phyloP scores from a whole-genome alignment of 371 early-diverging fungal genomes.

The Dichotomocladium elegans region DNA sequence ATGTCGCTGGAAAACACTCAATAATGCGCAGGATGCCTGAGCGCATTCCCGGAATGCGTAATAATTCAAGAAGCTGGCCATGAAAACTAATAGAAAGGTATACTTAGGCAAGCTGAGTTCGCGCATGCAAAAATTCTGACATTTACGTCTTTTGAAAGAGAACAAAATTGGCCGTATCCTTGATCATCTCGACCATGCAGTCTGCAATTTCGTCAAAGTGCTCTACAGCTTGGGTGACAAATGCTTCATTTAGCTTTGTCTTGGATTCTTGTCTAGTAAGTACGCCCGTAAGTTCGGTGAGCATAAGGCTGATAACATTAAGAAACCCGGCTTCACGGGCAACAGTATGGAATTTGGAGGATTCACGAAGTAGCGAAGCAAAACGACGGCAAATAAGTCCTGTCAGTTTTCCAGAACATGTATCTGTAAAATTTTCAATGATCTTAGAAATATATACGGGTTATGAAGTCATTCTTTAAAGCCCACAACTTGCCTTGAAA shows the following conservation, averaged over 20 bases:
- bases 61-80: conserved; percentile 56
- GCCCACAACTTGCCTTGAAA: conserved; percentile 60
- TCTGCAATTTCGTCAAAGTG: conserved; percentile 52
- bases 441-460: no score
- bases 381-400: conserved; percentile 51
- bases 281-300: conserved; percentile 50
- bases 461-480: no score
- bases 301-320: conserved; percentile 55
- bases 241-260: conserved; percentile 20
- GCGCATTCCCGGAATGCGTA: conserved; percentile 52
- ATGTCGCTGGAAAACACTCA: conserved; percentile 28
- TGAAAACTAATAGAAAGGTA: conserved; percentile 18
- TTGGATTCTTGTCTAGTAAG: no score
- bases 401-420: conserved; percentile 50
- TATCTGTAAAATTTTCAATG: no score
- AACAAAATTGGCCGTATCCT: conserved; percentile 22
- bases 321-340: conserved; percentile 65
- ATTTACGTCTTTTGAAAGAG: conserved; percentile 40
- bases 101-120: neutral
- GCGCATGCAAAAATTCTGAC: neutral
- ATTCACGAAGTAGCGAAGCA: conserved; percentile 36
- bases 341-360: conserved; percentile 50
- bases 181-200: conserved; percentile 46
- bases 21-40: conserved; percentile 49
- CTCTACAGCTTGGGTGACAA: conserved; percentile 43